Evolutionary conservation across 768 basidiomycete genomes (phyloP).

Genomic region (Neoboletus brunneissimus): DNA sequence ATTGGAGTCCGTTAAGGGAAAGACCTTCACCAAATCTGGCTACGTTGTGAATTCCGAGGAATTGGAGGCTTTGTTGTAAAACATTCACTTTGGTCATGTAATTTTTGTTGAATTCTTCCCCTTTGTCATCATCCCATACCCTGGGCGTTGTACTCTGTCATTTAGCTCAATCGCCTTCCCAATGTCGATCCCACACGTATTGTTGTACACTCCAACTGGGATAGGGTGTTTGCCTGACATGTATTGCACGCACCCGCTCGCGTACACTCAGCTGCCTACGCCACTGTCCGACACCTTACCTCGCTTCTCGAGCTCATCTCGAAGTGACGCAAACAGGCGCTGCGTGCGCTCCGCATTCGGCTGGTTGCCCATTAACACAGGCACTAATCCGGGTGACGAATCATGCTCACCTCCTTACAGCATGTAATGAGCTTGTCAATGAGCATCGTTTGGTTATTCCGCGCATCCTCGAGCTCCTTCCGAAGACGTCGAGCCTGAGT

Average conservation of each 20-base stretch:
- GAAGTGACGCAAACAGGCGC: conserved; percentile 72
- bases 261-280: conserved; percentile 41
- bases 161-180: neutral
- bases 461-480: conserved; percentile 78
- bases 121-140: conserved; percentile 1
- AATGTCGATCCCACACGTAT: conserved; percentile 1
- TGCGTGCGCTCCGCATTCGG: conserved; percentile 83
- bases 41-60: conserved; percentile 63
- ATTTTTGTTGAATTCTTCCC: conserved; percentile 2
- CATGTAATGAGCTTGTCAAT: conserved; percentile 83
- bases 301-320: conserved; percentile 81
- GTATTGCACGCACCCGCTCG: conserved; percentile 14
- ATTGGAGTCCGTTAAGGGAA: conserved; percentile 72
- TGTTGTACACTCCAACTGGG: conserved; percentile 13
- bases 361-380: conserved; percentile 37
- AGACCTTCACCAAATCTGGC: conserved; percentile 74
- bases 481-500: conserved; percentile 61
- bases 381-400: neutral
- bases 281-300: conserved; percentile 46
- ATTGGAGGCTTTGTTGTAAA: conserved; percentile 63
- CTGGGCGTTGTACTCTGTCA: neutral
- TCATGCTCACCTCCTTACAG: conserved; percentile 74
- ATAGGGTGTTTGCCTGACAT: conserved; percentile 9
- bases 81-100: conserved; percentile 1
- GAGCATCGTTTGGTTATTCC: conserved; percentile 72